A percentile compares a stretch with the other conserved stretches of the same genome.
These are phyloP conservation scores for Neofusicoccum parvum DNA, from an alignment of 2,329 filamentous ascomycete species.

Conservation along the genomic window DNA sequence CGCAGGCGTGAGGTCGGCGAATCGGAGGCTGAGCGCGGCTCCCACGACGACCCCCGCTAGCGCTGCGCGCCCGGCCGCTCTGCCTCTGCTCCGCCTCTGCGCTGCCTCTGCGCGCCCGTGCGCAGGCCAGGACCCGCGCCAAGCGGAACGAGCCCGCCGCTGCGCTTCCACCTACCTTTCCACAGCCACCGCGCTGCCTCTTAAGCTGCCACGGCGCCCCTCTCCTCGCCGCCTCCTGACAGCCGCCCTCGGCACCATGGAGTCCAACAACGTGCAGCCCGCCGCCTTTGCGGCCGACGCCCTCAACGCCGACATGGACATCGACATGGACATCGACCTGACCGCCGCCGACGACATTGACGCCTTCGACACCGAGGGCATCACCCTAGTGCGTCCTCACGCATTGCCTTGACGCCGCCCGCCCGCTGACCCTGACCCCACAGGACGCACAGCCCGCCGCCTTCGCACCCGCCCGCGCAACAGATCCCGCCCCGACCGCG, in stretches of 20 bases:
- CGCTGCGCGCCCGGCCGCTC: background rate
- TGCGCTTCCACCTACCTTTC: background rate
- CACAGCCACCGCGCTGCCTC: background rate
- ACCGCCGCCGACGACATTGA: slow-evolving; percentile 28
- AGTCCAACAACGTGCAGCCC: slow-evolving; percentile 17
- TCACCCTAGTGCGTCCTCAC: slow-evolving; percentile 28
- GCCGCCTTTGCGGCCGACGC: background rate
- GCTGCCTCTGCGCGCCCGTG: background rate
- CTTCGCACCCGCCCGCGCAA: background rate
- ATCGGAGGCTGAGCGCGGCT: background rate
- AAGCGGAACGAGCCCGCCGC: background rate
- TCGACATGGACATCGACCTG: slow-evolving; percentile 41
- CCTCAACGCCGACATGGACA: slow-evolving; percentile 29
- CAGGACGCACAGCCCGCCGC: slow-evolving; percentile 3
- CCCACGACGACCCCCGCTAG: background rate
- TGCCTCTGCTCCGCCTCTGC: background rate
- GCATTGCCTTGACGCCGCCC: background rate
- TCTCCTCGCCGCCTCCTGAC: background rate
- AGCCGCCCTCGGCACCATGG: slow-evolving; percentile 3
- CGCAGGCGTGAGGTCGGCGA: background rate
- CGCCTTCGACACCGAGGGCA: slow-evolving; percentile 28
- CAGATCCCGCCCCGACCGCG: background rate
- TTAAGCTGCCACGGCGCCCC: slow-evolving; percentile 7
- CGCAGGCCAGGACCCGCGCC: background rate
- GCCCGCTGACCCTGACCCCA: slow-evolving; percentile 3